Conservation (phyloP, 768 basidiomycete species). For the Candolleomyces aberdarensis region DNA sequence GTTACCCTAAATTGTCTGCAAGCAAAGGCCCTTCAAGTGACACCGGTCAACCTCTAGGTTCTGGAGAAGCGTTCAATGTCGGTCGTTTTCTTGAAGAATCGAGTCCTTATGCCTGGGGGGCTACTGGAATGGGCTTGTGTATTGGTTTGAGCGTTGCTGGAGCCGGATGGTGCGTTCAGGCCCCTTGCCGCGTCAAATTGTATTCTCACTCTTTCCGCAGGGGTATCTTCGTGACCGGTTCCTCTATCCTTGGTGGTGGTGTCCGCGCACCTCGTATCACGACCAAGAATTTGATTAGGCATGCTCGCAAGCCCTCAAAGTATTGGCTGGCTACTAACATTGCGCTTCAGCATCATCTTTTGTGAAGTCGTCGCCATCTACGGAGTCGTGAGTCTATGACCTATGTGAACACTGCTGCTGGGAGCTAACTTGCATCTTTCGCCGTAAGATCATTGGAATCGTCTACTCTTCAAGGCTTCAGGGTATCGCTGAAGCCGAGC, state of each 20-base stretch:
- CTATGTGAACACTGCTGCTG: neutral
- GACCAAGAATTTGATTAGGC: slow-evolving; percentile 98
- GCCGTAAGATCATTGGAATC: slow-evolving; percentile 83
- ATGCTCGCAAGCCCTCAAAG: slow-evolving; percentile 12
- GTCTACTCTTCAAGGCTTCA: slow-evolving; percentile 87
- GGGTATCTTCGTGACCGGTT: slow-evolving; percentile 96
- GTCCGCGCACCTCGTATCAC: slow-evolving; percentile 90
- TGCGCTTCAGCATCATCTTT: slow-evolving; percentile 81
- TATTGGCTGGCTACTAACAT: neutral
- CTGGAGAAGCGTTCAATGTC: slow-evolving; percentile 90
- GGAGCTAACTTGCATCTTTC: slow-evolving; percentile 1
- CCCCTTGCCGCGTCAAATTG: neutral
- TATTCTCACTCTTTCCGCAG: slow-evolving; percentile 38
- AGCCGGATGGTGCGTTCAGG: slow-evolving; percentile 80
- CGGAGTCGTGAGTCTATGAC: slow-evolving; percentile 66
- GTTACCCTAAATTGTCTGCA: slow-evolving; percentile 13
- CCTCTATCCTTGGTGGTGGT: slow-evolving; percentile 96
- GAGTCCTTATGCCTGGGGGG: slow-evolving; percentile 90
- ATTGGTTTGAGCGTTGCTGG: slow-evolving; percentile 92
- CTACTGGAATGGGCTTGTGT: slow-evolving; percentile 87
- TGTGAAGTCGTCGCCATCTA: slow-evolving; percentile 99
- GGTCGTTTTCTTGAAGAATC: slow-evolving; percentile 93
- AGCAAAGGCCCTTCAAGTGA: neutral
- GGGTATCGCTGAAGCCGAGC: slow-evolving; percentile 53
- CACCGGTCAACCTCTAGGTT: slow-evolving; percentile 42